Conservation (phyloP, 176 grass and related monocot species). For the Oryza longistaminata region DNA sequence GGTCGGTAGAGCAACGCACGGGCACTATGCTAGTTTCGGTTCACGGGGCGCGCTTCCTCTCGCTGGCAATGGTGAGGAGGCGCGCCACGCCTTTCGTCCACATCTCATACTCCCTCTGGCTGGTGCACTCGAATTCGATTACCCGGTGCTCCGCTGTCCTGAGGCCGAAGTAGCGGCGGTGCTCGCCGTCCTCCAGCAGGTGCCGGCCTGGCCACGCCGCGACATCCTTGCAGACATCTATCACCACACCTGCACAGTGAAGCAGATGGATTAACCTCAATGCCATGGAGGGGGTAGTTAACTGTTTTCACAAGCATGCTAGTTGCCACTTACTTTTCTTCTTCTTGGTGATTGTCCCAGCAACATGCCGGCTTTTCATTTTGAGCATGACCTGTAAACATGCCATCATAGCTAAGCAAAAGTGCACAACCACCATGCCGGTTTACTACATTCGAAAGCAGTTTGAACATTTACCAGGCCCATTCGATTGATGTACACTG, state of each 20-base stretch:
- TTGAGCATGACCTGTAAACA: conserved; percentile 68
- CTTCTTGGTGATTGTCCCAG: conserved; percentile 95
- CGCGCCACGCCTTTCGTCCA: conserved; percentile 89
- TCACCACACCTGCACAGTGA: conserved; percentile 61
- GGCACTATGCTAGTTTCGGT: neutral
- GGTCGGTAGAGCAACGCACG: neutral
- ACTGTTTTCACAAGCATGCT: neutral
- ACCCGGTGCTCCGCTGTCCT: conserved; percentile 75
- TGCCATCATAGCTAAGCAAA: neutral
- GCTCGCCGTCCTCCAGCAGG: conserved; percentile 84
- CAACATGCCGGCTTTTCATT: conserved; percentile 95
- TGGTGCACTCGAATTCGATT: conserved; percentile 95
- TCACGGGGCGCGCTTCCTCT: conserved; percentile 61
- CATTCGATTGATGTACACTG: conserved; percentile 90
- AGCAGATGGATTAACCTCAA: neutral
- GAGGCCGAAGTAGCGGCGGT: conserved; percentile 89
- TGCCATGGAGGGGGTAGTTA: neutral
- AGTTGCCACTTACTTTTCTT: conserved; percentile 68
- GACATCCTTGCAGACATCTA: conserved; percentile 87
- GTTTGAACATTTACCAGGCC: conserved; percentile 60
- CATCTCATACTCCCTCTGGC: conserved; percentile 73
- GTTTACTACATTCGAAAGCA: neutral
- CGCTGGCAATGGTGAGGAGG: conserved; percentile 62
- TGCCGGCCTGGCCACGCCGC: conserved; percentile 88
- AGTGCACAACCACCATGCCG: neutral